phyloP scores from a whole-genome alignment of 352 stramenopile genomes.

The Phytopythium chamaehyphon region DNA sequence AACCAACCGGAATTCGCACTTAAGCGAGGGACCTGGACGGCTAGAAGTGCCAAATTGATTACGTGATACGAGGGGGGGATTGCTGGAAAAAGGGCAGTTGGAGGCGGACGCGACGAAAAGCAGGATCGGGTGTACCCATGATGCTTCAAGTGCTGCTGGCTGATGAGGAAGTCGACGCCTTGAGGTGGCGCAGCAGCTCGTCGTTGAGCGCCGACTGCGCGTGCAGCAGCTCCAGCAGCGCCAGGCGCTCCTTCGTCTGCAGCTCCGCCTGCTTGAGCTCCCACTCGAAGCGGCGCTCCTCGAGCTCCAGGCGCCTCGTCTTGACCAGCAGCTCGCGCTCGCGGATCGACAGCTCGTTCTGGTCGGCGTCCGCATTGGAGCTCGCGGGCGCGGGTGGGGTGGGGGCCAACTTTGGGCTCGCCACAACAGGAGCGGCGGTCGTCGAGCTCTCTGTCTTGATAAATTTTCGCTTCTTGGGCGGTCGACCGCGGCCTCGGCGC shows the following conservation, averaged over 20 bases:
- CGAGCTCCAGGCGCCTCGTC: conserved; percentile 25
- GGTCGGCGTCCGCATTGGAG: conserved; percentile 8
- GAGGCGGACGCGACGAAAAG: not conserved
- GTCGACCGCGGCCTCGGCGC: conserved; percentile 4
- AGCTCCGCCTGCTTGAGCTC: conserved; percentile 27
- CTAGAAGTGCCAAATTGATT: no score
- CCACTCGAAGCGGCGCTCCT: conserved; percentile 31
- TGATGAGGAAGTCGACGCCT: no score
- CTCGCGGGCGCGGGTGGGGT: not conserved
- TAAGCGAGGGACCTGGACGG: no score
- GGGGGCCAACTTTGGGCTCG: no score
- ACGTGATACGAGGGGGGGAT: not conserved
- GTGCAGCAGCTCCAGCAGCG: conserved; percentile 31
- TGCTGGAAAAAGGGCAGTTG: not conserved
- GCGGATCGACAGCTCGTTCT: conserved; percentile 10
- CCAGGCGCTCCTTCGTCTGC: conserved; percentile 25
- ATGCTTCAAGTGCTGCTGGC: conserved; percentile 12
- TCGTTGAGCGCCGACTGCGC: conserved; percentile 24
- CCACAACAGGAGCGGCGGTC: no score
- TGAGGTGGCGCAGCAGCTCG: conserved; percentile 17
- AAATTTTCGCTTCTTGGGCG: not conserved
- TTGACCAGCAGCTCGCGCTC: conserved; percentile 29
- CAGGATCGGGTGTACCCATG: not conserved
- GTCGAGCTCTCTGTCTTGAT: no score
- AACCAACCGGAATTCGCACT: not conserved